Evolutionary conservation across 2,329 filamentous ascomycete species (phyloP).

Genomic region (Delphinella strobiligena): DNA sequence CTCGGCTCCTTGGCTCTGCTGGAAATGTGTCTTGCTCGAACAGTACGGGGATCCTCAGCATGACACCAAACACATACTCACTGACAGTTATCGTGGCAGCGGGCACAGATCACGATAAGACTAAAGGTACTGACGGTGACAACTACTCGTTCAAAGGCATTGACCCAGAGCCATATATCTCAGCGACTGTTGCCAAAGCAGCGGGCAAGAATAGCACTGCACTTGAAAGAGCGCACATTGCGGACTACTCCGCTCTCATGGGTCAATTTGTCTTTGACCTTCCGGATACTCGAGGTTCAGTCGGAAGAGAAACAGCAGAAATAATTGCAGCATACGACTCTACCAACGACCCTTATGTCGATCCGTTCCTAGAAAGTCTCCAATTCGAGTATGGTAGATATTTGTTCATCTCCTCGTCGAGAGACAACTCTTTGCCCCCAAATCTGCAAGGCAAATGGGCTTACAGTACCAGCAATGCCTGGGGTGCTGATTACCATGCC

Average conservation of each 20-base stretch:
- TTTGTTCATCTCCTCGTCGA: slow-evolving; percentile 43
- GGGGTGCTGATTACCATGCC: slow-evolving; percentile 45
- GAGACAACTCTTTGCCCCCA: slow-evolving; percentile 39
- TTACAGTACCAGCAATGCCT: slow-evolving; percentile 31
- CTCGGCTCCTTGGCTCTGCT: slow-evolving; percentile 16
- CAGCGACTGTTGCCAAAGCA: slow-evolving; percentile 22
- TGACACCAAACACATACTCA: slow-evolving; percentile 17
- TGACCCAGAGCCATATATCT: slow-evolving; percentile 31
- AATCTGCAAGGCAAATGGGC: slow-evolving; percentile 48
- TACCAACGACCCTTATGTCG: slow-evolving; percentile 26
- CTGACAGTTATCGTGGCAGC: slow-evolving; percentile 32
- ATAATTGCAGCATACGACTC: slow-evolving; percentile 19
- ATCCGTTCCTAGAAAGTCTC: slow-evolving; percentile 42
- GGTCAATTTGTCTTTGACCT: slow-evolving; percentile 32
- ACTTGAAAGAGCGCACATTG: slow-evolving; percentile 25
- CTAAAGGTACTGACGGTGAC: slow-evolving; percentile 31
- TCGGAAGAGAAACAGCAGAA: slow-evolving; percentile 25
- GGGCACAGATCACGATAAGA: slow-evolving; percentile 39
- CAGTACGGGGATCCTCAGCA: slow-evolving; percentile 16
- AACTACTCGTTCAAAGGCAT: slow-evolving; percentile 38
- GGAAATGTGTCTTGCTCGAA: slow-evolving; percentile 13
- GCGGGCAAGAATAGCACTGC: slow-evolving; percentile 19
- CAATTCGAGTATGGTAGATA: slow-evolving; percentile 44
- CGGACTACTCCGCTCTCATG: slow-evolving; percentile 30
- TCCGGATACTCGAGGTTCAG: slow-evolving; percentile 32